Evolutionary conservation across 176 grass and related monocot species (phyloP), one percentile per base, ranked within the genome.

Genomic region (Lolium perenne): DNA sequence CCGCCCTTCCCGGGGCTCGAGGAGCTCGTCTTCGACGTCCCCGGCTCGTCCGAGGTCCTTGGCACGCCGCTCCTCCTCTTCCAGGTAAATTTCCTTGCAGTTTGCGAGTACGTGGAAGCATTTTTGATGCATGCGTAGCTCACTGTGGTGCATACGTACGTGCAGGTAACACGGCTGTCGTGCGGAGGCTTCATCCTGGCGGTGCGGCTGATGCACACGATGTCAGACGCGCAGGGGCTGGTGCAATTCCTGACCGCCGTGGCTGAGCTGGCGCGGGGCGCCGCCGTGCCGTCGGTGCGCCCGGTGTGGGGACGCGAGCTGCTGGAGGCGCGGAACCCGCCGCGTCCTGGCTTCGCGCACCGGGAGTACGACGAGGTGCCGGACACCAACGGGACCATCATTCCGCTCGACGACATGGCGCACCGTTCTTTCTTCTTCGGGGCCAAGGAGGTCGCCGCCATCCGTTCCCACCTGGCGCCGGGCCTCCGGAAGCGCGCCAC

Each of bases 381-480:
- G 7, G 93, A 98, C 86, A 93, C 91, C 72, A 95, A 91, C 61
- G 91, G 91, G 55, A 94, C 91, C 74, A 63, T 94, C 74, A 70
- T 95, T 51, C 91, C 93, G 21, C 89, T 95, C 1, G 91, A 95
- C 83, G 89, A 95, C 86, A 94, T 95, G 93, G 84, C 22, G 13
- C 91, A 94, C 56, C 80, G 84, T 11, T 95, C 95, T 60, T 94
- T 98, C 83, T 94, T 95, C 90, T 95, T 98, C 77, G 91, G 95
- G 0, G 62, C 20, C 0, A 5, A 0, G 1, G 91, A 98, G 86
- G 70, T 98, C 0, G 89, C 87, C 0, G 63, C 90, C 41, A 8
- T 94, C 22, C 75, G 91, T 10, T 76, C 82, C 1, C 90, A 92
- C 86, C 66, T 89, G 7, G 83, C 86, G 15, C 86, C 50, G 61